Conservation (phyloP, 441 rosid genomes). For the Adansonia madagascariensis region DNA sequence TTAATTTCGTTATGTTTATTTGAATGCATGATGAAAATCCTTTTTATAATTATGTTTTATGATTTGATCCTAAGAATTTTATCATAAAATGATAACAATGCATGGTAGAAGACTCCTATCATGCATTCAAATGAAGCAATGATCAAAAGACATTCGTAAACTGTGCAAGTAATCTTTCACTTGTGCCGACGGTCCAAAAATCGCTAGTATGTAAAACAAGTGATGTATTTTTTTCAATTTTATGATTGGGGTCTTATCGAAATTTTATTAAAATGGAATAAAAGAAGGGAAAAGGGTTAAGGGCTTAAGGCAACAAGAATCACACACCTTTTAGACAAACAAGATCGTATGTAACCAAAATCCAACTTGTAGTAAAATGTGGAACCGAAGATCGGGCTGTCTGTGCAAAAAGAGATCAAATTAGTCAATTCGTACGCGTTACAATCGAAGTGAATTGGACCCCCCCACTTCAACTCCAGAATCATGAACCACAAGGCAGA, state of each 20-base stretch:
- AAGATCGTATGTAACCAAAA: slow-evolving; percentile 13
- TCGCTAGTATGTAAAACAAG: not conserved
- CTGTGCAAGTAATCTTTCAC: not conserved
- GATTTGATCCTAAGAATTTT: not conserved
- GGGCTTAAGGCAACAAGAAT: slow-evolving; percentile 16
- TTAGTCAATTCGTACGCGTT: slow-evolving; percentile 35
- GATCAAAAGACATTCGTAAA: not conserved
- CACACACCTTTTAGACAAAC: slow-evolving; percentile 32
- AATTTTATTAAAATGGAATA: not conserved
- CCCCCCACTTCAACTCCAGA: slow-evolving; percentile 29
- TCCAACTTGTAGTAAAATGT: slow-evolving; percentile 17
- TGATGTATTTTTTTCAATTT: not conserved
- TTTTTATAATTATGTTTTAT: not conserved
- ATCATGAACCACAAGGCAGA: slow-evolving; percentile 26
- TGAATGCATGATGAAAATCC: not conserved
- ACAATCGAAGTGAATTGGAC: slow-evolving; percentile 40
- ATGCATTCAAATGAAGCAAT: not conserved
- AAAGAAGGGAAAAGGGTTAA: not conserved
- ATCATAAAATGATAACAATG: not conserved
- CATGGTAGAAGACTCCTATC: too few relatives aligned
- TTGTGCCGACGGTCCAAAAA: not conserved
- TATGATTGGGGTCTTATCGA: not conserved
- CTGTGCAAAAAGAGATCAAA: slow-evolving; percentile 30
- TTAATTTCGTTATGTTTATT: not conserved
- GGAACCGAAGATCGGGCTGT: slow-evolving; percentile 10